Evolutionary conservation across 164 flowering plant species (phyloP), one percentile per base, ranked within the genome.

Genomic region (Sextonia rubra): DNA sequence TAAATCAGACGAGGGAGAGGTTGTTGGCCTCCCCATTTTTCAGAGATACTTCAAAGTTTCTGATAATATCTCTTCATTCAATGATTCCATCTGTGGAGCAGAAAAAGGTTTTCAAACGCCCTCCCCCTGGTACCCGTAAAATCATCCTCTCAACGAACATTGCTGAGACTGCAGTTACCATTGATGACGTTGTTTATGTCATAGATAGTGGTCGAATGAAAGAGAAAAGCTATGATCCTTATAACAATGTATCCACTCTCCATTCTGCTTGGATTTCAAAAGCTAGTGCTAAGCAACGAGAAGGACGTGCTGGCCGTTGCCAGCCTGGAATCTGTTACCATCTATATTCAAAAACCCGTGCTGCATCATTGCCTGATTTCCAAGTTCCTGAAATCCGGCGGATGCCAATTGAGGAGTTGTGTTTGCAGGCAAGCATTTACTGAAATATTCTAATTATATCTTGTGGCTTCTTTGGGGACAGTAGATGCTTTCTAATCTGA

Each of bases 221-320:
- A 78, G 97, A 96, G 71, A 96, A 96, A 77, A 93, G 85, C 80
- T 96, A 96, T 76, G 99, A 96, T 80, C 98, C 99, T 47, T 90
- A 92, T 72, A 86, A 80, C 78, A 92, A 96, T 83, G 96, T 96
- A 9, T 92, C 97, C 17, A 93, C 98, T 47, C 96, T 96, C 76
- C 96, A 90, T 22, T 88, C 99, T 61, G 87, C 97, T 55, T 96
- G 98, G 98, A 73, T 90, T 71, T 96, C 99, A 26, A 93, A 92
- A 81, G 99, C 99, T 23, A 96, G 92, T 84, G 94, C 92, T 48
- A 96, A 82, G 85, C 98, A 93, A 76, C 80, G 99, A 60, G 90
- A 87, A 73, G 99, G 99, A 15, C 98, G 97, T 76, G 99, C 98
- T 11, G 98, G 99, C 32, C 95, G 99, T 47, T 96, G 99, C 74